Percentiles rank a stretch among this genome's conserved stretches.
Conservation (phyloP, 257 asterid genomes). For the Solanum arcanum region DNA sequence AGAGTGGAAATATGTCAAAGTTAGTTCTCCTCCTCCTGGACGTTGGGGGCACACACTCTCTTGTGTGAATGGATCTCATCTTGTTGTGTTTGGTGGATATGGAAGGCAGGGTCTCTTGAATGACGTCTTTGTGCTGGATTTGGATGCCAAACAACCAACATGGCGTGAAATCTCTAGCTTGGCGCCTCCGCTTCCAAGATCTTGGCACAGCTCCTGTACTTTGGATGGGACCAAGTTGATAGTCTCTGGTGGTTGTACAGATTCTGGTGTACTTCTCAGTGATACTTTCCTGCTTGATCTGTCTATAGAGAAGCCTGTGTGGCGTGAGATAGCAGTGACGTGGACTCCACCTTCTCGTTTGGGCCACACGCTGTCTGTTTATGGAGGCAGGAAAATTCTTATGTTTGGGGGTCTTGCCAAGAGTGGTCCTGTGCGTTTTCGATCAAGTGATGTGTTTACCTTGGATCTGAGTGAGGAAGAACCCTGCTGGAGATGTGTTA, state of each 20-base stretch:
- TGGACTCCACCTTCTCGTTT: conserved; percentile 94
- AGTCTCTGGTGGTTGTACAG: conserved; percentile 93
- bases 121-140: conserved; percentile 81
- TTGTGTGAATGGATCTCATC: conserved; percentile 80
- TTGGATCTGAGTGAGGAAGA: conserved; percentile 89
- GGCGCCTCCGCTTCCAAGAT: conserved; percentile 94
- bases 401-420: conserved; percentile 87
- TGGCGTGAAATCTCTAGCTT: conserved; percentile 92
- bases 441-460: conserved; percentile 91
- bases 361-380: conserved; percentile 77
- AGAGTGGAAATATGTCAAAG: conserved; percentile 75
- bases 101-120: conserved; percentile 91
- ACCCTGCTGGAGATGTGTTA: conserved; percentile 84
- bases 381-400: conserved; percentile 74
- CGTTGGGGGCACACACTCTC: conserved; percentile 98
- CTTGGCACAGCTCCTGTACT: conserved; percentile 98
- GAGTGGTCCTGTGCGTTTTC: conserved; percentile 78
- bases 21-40: conserved; percentile 90
- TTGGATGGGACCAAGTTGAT: conserved; percentile 87
- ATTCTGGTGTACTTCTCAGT: conserved; percentile 81
- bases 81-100: conserved; percentile 88
- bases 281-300: conserved; percentile 83
- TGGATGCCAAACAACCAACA: conserved; percentile 75
- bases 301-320: conserved; percentile 65
- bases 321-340: conserved; percentile 83